Conservation (phyloP, 2,329 filamentous ascomycete species). For the Knoxdaviesia capensis region DNA sequence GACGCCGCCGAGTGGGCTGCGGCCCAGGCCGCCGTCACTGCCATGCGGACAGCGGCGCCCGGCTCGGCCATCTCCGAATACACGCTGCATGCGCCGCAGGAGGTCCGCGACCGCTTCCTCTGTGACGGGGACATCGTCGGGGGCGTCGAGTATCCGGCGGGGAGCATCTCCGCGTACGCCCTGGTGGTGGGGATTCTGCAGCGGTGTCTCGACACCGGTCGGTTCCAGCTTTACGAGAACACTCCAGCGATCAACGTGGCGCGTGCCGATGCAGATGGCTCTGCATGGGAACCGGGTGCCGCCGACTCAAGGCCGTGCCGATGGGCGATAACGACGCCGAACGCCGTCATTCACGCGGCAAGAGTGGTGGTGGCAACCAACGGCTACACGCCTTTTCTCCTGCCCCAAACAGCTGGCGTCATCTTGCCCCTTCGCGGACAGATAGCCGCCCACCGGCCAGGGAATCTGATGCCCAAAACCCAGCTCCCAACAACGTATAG, state of each 20-base stretch:
- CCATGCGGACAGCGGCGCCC: not conserved
- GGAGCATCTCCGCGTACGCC: constrained; percentile 3
- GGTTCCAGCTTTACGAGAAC: too few relatives aligned
- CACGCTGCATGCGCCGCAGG: not conserved
- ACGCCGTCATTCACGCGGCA: constrained; percentile 6
- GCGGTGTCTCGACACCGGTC: not conserved
- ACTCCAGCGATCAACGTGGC: too few relatives aligned
- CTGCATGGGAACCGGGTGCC: not conserved
- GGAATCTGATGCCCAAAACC: not conserved
- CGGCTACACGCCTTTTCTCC: constrained; percentile 10
- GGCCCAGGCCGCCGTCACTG: not conserved
- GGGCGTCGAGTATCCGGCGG: constrained; percentile 3
- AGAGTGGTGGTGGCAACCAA: constrained; percentile 11
- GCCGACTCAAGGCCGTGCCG: not conserved
- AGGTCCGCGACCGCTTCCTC: not conserved
- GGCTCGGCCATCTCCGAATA: not conserved
- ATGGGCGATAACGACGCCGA: constrained; percentile 7
- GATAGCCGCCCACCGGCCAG: not conserved
- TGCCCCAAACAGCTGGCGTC: constrained; percentile 5
- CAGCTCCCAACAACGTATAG: constrained; percentile 31
- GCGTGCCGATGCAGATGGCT: too few relatives aligned
- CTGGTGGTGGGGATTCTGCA: constrained; percentile 3
- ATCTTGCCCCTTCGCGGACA: constrained; percentile 9
- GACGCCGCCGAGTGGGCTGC: constrained; percentile 1
- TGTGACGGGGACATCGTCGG: constrained; percentile 1